Percentiles rank a stretch among this genome's conserved stretches.
Conservation (phyloP, 139 green algal species). For the Tetradesmus obliquus region DNA sequence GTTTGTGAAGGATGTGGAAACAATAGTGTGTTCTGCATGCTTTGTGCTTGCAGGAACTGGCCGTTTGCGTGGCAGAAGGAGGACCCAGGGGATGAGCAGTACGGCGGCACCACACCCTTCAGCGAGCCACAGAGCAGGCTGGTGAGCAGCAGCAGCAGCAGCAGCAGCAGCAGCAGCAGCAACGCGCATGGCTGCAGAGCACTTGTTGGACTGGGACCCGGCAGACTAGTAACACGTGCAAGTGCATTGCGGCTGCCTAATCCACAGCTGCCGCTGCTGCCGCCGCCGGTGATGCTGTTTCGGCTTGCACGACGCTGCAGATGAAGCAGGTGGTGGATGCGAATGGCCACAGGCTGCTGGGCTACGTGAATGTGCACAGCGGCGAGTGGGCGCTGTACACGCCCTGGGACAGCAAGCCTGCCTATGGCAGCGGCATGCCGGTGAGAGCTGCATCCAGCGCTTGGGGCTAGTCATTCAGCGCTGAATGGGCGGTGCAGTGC, state of each 20-base stretch:
- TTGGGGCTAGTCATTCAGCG: neutral
- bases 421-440: conserved; percentile 47
- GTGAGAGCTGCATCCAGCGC: conserved; percentile 42
- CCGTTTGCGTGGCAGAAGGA: conserved; percentile 55
- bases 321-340: conserved; percentile 47
- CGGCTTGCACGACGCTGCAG: neutral
- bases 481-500: too few species aligned
- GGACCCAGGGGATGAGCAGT: conserved; percentile 52
- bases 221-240: too few species aligned
- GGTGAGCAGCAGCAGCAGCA: conserved; percentile 13
- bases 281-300: neutral
- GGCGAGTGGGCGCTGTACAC: conserved; percentile 77
- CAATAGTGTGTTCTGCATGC: too few species aligned
- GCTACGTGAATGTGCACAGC: conserved; percentile 70
- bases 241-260: too few species aligned
- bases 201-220: too few species aligned
- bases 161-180: neutral
- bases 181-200: too few species aligned
- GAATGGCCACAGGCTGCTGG: neutral
- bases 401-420: conserved; percentile 70
- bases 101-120: conserved; percentile 62
- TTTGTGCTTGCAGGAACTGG: conserved; percentile 71
- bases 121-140: conserved; percentile 70
- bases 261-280: too few species aligned
- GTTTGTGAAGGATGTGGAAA: too few species aligned